Base-by-base conservation (phyloP, 2,329 filamentous ascomycete species). In the Immersiporthe knoxdaviesiana region DNA sequence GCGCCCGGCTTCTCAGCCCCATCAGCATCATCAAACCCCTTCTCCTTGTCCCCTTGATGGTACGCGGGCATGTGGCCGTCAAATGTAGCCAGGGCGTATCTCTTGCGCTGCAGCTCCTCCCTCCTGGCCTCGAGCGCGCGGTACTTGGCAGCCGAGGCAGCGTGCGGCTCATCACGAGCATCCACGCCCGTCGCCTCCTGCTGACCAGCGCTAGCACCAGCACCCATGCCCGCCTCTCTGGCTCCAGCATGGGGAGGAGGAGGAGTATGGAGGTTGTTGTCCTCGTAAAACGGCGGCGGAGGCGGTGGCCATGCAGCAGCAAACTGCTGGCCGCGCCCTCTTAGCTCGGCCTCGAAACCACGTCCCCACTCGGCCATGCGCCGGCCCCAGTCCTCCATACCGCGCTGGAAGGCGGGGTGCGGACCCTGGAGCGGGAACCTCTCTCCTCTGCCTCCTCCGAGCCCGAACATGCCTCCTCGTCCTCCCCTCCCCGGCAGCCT, bases 291-390 rank as follows among this genome's bases (percentile, higher is more conserved):
- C 27, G 75, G 72, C 10, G 79, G 79, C 80, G 79, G 81, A 6
- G 78, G 77, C 30, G 75, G 72, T 8, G 79, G 79, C 80, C 79
- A 81, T 7, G 78, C 76, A 8, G 79, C 79, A 0, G 79, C 77
- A 54, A 71, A 66, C 24, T 44, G 27, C 10, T 60, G 68, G 69
- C 27, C 41, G 35, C 47, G 18, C 18, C 12, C 24, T 24, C 52
- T 16, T n/a, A 47, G 1, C 56, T 63, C n/a, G n/a, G 58, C 8
- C 16, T 30, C 39, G 50, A 47, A 4, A 11, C 56, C 1, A 3
- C 63, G 58, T 18, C 66, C 52, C 66, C 66, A 70, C 24, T 63
- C 58, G 35, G 37, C 30, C 68, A 70, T 67, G 35, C 56, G 62
- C 37, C 65, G 56, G 3, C 35, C 41, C 66, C 66, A 68, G 39